These are phyloP conservation scores for Starmera stellimalicola DNA, from an alignment of 1,139 yeast species.

Conservation along the genomic window DNA sequence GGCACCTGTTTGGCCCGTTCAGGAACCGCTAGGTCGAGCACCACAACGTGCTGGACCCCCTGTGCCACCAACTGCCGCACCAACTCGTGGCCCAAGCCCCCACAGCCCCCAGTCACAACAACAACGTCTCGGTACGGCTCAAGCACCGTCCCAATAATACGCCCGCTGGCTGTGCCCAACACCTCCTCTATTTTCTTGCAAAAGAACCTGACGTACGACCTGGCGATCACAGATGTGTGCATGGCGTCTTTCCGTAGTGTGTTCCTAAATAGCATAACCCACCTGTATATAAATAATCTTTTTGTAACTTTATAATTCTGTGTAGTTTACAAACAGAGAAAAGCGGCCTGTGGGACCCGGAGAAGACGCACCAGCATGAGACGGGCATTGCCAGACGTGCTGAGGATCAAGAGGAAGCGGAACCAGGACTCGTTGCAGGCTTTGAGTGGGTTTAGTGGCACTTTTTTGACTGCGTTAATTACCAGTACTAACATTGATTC, in stretches of 20 bases:
- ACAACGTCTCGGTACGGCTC: constrained; percentile 44
- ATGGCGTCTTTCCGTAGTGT: no score
- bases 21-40: constrained; percentile 51
- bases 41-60: constrained; percentile 40
- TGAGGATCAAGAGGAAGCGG: constrained; percentile 77
- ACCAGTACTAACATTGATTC: not conserved
- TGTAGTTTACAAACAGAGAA: no score
- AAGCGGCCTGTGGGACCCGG: not conserved
- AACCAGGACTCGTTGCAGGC: constrained; percentile 86
- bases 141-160: constrained; percentile 40
- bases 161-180: constrained; percentile 20
- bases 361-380: constrained; percentile 8
- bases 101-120: constrained; percentile 74
- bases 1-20: constrained; percentile 22
- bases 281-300: no score
- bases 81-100: constrained; percentile 69
- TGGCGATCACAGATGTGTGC: constrained; percentile 1
- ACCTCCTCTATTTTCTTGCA: constrained; percentile 5
- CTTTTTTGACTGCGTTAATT: constrained; percentile 4
- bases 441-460: constrained; percentile 31
- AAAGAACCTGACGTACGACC: constrained; percentile 4
- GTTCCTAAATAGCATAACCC: no score
- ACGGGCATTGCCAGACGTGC: constrained; percentile 38
- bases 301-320: no score
- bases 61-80: constrained; percentile 34